Evolutionary conservation across 2,329 filamentous ascomycete genomes (phyloP).

Genomic region (Nemania sp.): DNA sequence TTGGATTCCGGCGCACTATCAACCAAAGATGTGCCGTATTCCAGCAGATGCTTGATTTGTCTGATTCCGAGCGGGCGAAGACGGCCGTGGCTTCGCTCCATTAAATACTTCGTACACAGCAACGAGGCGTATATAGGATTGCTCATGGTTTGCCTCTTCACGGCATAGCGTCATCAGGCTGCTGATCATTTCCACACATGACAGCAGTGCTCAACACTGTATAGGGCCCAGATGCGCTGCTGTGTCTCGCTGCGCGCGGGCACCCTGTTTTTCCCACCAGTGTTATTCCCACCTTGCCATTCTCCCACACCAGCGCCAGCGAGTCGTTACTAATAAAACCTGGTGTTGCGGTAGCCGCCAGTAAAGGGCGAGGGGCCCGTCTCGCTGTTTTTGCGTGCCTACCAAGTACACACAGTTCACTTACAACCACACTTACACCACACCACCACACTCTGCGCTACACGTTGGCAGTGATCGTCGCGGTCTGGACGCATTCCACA

Average conservation of each 20-base stretch:
- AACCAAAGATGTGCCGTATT: no score
- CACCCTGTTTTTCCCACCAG: no score
- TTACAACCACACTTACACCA: no score
- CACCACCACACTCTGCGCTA: slow-evolving; percentile 11
- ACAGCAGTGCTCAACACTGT: slow-evolving; percentile 30
- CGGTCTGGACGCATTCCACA: slow-evolving; percentile 35
- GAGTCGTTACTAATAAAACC: slow-evolving; percentile 15
- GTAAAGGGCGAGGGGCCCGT: no score
- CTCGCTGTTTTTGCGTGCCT: no score
- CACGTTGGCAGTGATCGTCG: slow-evolving; percentile 34
- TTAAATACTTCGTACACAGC: slow-evolving; percentile 4
- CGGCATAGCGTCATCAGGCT: slow-evolving; percentile 37
- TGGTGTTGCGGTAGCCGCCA: no score
- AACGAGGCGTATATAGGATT: slow-evolving; percentile 17
- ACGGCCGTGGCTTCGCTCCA: slow-evolving; percentile 7
- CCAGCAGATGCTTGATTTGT: no score
- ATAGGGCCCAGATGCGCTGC: slow-evolving; percentile 35
- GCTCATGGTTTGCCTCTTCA: slow-evolving; percentile 31
- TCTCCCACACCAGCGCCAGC: no score
- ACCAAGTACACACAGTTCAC: no score
- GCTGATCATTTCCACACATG: slow-evolving; percentile 39
- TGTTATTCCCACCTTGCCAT: background rate
- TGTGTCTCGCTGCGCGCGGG: background rate
- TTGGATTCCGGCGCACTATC: no score
- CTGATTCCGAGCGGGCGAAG: no score